phyloP scores from a whole-genome alignment of 192 early-diverging fungal genomes.

The Backusella psychrophila region DNA sequence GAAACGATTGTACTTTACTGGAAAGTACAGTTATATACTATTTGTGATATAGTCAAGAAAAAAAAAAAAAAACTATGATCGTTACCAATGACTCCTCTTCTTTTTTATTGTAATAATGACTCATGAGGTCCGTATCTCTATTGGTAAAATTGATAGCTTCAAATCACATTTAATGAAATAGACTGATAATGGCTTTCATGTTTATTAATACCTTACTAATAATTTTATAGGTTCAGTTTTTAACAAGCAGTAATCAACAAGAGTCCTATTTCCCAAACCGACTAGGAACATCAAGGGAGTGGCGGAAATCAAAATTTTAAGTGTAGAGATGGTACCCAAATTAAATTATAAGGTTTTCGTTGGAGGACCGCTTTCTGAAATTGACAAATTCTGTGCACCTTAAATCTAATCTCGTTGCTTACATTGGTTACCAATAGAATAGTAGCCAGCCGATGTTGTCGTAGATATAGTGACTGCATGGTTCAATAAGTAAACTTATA shows the following conservation, averaged over 20 bases:
- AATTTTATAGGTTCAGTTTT: background rate
- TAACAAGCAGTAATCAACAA: background rate
- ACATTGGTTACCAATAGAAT: background rate
- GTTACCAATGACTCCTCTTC: background rate
- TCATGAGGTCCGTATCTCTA: background rate
- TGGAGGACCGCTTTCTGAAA: background rate
- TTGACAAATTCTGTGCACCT: background rate
- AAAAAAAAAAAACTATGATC: background rate
- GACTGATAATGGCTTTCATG: background rate
- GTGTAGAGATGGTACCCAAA: background rate
- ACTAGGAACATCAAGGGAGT: background rate
- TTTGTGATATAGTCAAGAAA: too few species aligned
- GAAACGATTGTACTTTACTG: too few species aligned
- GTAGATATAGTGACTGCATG: background rate
- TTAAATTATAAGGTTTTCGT: background rate
- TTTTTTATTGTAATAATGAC: background rate
- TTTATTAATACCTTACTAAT: background rate
- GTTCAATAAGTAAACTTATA: background rate
- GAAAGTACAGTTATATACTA: too few species aligned
- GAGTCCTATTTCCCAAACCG: background rate
- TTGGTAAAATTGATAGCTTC: background rate
- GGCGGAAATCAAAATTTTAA: background rate
- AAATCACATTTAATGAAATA: background rate
- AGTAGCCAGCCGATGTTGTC: background rate
- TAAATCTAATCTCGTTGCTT: background rate